These are phyloP conservation scores for Stagonosporopsis vannaccii DNA, from an alignment of 2,329 filamentous ascomycete genomes.

Conservation along the genomic window DNA sequence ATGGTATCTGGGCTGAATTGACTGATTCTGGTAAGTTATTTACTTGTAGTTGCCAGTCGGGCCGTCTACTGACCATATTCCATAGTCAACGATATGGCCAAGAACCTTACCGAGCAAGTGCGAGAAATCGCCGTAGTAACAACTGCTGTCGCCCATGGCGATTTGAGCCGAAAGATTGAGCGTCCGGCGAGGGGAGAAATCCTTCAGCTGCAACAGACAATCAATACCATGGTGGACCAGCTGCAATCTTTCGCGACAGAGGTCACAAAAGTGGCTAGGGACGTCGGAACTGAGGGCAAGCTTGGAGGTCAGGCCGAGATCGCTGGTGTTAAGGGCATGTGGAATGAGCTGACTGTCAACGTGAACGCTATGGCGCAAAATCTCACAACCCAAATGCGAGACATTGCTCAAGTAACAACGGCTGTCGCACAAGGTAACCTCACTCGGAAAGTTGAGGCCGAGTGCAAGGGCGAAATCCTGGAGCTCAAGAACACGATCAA, in stretches of 20 bases:
- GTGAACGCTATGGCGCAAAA: slow-evolving; percentile 64
- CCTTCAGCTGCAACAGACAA: slow-evolving; percentile 89
- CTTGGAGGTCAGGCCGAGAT: slow-evolving; percentile 70
- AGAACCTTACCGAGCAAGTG: slow-evolving; percentile 97
- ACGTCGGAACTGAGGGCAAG: slow-evolving; percentile 70
- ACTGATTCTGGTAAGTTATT: slow-evolving; percentile 64
- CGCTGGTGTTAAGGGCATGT: slow-evolving; percentile 69
- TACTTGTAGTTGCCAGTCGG: slow-evolving; percentile 26
- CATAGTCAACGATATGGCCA: slow-evolving; percentile 94
- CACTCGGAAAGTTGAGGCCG: slow-evolving; percentile 59
- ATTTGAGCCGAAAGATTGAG: slow-evolving; percentile 94
- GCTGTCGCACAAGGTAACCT: slow-evolving; percentile 61
- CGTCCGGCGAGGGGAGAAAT: slow-evolving; percentile 96
- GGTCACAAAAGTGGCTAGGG: slow-evolving; percentile 69
- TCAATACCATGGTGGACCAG: slow-evolving; percentile 72
- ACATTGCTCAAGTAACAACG: slow-evolving; percentile 62
- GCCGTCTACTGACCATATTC: slow-evolving; percentile 36
- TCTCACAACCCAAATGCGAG: slow-evolving; percentile 61
- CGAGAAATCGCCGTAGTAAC: slow-evolving; percentile 97
- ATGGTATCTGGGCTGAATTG: slow-evolving; percentile 96
- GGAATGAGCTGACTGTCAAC: slow-evolving; percentile 68
- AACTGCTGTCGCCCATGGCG: slow-evolving; percentile 90
- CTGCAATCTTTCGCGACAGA: slow-evolving; percentile 71
- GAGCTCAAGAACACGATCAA: slow-evolving; percentile 62
- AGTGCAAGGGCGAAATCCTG: slow-evolving; percentile 61